Evolutionary conservation across 805 yeast genomes (phyloP).

Genomic region (Schizosaccharomyces osmophilus): DNA sequence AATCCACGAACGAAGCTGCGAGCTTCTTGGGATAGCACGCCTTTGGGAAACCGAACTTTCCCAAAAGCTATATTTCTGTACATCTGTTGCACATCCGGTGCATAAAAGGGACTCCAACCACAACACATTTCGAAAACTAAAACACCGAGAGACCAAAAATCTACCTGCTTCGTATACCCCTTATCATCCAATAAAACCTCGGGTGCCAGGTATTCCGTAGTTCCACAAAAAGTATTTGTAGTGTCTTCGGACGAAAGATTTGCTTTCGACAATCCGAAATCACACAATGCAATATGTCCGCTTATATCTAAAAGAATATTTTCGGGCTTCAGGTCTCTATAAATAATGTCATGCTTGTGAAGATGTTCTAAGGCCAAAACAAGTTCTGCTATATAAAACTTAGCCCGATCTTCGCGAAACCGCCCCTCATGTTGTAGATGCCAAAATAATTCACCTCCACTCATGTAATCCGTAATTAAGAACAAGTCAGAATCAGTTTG

Average conservation of each 20-base stretch:
- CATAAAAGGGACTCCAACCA: slow-evolving; percentile 98
- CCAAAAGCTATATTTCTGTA: slow-evolving; percentile 97
- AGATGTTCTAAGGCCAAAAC: slow-evolving; percentile 80
- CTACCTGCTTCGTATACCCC: slow-evolving; percentile 97
- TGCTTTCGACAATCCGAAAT: slow-evolving; percentile 88
- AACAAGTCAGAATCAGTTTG: slow-evolving; percentile 86
- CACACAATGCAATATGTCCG: slow-evolving; percentile 93
- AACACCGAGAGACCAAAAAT: slow-evolving; percentile 95
- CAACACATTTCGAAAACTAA: slow-evolving; percentile 96
- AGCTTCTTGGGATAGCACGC: slow-evolving; percentile 77
- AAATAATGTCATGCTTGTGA: slow-evolving; percentile 86
- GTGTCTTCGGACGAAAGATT: slow-evolving; percentile 61
- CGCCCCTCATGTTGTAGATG: slow-evolving; percentile 92
- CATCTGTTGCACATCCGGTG: slow-evolving; percentile 96
- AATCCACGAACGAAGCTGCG: slow-evolving; percentile 87
- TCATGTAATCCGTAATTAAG: slow-evolving; percentile 89
- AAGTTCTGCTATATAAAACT: slow-evolving; percentile 88
- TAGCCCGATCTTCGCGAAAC: slow-evolving; percentile 78
- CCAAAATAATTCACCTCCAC: slow-evolving; percentile 94
- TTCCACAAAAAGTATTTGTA: slow-evolving; percentile 93
- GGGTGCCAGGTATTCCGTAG: slow-evolving; percentile 94
- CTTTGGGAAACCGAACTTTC: slow-evolving; percentile 90
- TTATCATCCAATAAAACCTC: slow-evolving; percentile 85
- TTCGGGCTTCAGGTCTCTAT: slow-evolving; percentile 92
- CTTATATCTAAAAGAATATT: slow-evolving; percentile 84